Base-by-base conservation (phyloP, 352 stramenopile genomes). In the Halophytophthora polymorphica region DNA sequence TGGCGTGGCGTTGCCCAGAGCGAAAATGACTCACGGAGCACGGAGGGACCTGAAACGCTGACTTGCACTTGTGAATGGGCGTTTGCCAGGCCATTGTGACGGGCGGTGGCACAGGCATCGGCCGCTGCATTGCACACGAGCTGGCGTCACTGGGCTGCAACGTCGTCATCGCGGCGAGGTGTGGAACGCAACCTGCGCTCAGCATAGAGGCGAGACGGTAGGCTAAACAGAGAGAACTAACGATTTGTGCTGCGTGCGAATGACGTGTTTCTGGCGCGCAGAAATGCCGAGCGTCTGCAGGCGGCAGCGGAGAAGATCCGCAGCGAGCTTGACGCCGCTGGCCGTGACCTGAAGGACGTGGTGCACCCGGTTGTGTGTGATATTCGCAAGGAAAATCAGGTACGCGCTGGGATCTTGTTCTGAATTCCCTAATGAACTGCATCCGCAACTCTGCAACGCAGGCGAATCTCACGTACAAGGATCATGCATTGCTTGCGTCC, bases 21-120 rank as follows among this genome's bases (percentile, higher is more conserved):
- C 15, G 13, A 52, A 42, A 6, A 14, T 39, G 33, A 45, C 43
- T 2, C 35, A 45, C 22, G 36, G n/a, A 45, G 31, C 31, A n/a
- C 6, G 31, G 23, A 46, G 40, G 31, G 13, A 46, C 8, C 40
- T 34, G n/a, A 43, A 48, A 18, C 6, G 45, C 29, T n/a, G 5
- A 35, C 2, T n/a, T 50, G 11, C 17, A 3, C 6, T 15, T 46
- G 36, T 12, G 22, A 42, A 13, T 48, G 31, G 12, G 3, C 25
- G 25, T 8, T 31, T 48, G 31, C 21, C 44, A 86, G 73, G 83
- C 83, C n/a, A 66, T 96, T 13, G 85, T 96, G 23, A 96, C 86
- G 5, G 86, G 86, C 12, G 86, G 86, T 10, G 83, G 86, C 17
- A 96, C 86, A 13, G 86, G 86, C 48, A 95, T 96, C 44, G 86